Conservation (phyloP, 345 rosid species). For the Murraya paniculata region DNA sequence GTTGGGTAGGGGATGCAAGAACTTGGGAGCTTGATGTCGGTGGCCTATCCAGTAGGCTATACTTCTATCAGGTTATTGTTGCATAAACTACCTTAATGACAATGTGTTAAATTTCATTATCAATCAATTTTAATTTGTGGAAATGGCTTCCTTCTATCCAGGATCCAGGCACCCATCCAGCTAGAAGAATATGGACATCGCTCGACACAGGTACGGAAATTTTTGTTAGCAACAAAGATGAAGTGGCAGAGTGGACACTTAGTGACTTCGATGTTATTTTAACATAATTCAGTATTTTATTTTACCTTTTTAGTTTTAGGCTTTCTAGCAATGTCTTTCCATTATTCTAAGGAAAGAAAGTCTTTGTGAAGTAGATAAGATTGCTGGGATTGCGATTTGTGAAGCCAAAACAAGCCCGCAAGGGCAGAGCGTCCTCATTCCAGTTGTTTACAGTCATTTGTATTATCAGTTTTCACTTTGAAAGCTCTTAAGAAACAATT, state of each 20-base stretch:
- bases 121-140: background rate
- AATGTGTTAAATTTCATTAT: background rate
- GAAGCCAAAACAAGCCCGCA: constrained; percentile 4
- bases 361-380: background rate
- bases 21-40: constrained; percentile 78
- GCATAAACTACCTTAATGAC: background rate
- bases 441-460: background rate
- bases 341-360: background rate
- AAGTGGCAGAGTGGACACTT: constrained; percentile 59
- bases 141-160: constrained; percentile 19
- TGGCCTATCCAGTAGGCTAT: constrained; percentile 55
- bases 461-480: background rate
- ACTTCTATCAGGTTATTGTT: constrained; percentile 66
- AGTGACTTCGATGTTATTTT: constrained; percentile 56
- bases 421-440: constrained; percentile 10
- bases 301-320: background rate
- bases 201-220: constrained; percentile 65
- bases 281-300: background rate
- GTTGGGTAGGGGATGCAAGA: constrained; percentile 64
- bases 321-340: background rate
- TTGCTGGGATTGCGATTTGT: background rate
- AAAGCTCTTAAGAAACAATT: background rate
- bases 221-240: constrained; percentile 38
- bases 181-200: constrained; percentile 69
- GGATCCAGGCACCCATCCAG: constrained; percentile 63